A percentile compares a stretch with the other conserved stretches of the same genome.
Conservation (phyloP, 2,329 filamentous ascomycete species). For the Xylaria hypoxylon region DNA sequence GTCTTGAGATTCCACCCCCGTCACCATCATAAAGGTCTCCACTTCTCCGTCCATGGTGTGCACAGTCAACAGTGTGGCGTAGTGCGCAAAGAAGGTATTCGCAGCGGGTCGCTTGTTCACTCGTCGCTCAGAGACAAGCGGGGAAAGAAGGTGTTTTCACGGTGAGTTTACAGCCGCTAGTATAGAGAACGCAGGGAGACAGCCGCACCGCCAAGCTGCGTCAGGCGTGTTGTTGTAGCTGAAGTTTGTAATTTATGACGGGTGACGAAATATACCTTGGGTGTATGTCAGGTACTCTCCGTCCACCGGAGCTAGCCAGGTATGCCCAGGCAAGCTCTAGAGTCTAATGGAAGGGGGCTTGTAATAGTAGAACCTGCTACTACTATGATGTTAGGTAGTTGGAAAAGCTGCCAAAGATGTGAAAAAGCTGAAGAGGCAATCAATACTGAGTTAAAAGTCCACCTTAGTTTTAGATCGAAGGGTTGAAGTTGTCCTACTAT, state of each 20-base stretch:
- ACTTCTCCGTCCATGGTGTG: slow-evolving; percentile 76
- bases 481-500: slow-evolving; percentile 5
- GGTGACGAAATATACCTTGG: slow-evolving; percentile 1
- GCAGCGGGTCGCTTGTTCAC: neutral
- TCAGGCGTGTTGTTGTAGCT: neutral
- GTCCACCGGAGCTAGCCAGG: neutral
- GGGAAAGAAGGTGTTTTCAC: slow-evolving; percentile 1
- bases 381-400: slow-evolving; percentile 2
- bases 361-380: slow-evolving; percentile 1
- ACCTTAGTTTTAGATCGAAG: neutral
- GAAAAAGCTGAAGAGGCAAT: slow-evolving; percentile 4
- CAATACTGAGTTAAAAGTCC: neutral
- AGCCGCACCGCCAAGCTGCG: neutral
- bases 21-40: slow-evolving; percentile 83
- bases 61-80: neutral
- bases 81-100: neutral
- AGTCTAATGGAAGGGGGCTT: neutral
- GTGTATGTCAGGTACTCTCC: neutral
- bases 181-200: neutral
- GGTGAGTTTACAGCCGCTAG: neutral
- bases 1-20: slow-evolving; percentile 73
- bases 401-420: slow-evolving; percentile 3
- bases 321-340: neutral
- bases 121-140: slow-evolving; percentile 5
- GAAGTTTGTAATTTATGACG: neutral